These are phyloP conservation scores for Penicillium sp. DNA, from an alignment of 2,329 filamentous ascomycete genomes.

Conservation along the genomic window DNA sequence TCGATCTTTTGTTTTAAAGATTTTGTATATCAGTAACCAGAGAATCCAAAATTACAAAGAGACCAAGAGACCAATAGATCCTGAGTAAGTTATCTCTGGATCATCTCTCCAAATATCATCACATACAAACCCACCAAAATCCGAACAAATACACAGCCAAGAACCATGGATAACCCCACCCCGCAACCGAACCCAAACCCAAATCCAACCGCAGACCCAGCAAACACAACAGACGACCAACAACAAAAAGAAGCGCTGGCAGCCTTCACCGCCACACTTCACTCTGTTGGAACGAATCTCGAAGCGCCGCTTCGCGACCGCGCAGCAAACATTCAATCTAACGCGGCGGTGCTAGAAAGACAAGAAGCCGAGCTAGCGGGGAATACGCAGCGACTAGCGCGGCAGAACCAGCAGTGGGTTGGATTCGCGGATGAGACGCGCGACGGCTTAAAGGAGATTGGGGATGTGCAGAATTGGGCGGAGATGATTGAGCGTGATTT, in stretches of 20 bases:
- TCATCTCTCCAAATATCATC: background rate
- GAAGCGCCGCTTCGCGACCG: constrained; percentile 54
- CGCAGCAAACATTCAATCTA: constrained; percentile 56
- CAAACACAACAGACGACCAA: constrained; percentile 18
- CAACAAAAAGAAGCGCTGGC: constrained; percentile 43
- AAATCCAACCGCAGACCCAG: constrained; percentile 8
- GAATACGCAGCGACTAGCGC: constrained; percentile 49
- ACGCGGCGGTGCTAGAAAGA: constrained; percentile 51
- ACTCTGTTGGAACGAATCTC: constrained; percentile 47
- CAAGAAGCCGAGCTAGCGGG: constrained; percentile 55
- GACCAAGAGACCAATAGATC: background rate
- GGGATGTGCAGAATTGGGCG: constrained; percentile 65
- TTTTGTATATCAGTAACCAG: background rate
- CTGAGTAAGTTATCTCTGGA: too few species aligned
- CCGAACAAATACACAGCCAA: background rate
- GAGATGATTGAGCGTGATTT: constrained; percentile 57
- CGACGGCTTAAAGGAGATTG: constrained; percentile 59
- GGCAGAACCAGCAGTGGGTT: constrained; percentile 54
- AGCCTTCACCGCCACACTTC: constrained; percentile 46
- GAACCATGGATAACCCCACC: background rate
- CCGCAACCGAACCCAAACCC: background rate
- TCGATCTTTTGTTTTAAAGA: background rate
- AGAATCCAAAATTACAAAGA: background rate
- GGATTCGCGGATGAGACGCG: constrained; percentile 54
- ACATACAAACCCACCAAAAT: background rate